Percentiles rank a stretch among this genome's conserved stretches.
Conservation (phyloP, 2,329 filamentous ascomycete genomes). For the Falciphora oryzae region DNA sequence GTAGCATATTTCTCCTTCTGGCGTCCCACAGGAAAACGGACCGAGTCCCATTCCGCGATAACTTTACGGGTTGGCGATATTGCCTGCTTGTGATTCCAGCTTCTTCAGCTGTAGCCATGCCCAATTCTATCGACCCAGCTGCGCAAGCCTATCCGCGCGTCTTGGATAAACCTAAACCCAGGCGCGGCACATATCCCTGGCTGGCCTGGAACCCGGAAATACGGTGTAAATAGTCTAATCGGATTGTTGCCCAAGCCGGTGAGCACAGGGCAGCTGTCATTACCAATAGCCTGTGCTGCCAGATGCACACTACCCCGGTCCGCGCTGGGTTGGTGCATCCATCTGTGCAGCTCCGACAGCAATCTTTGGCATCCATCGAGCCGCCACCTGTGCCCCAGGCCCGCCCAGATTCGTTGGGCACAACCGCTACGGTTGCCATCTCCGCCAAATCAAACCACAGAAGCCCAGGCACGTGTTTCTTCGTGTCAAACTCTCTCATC, state of each 20-base stretch:
- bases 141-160: background rate
- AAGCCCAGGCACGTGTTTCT: background rate
- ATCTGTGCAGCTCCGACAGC: background rate
- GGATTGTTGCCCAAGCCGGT: background rate
- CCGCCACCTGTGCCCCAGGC: too few species aligned
- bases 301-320: background rate
- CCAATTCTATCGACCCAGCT: background rate
- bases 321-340: background rate
- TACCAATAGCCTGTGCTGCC: background rate
- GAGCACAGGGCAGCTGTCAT: background rate
- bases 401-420: too few species aligned
- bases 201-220: background rate
- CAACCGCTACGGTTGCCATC: background rate
- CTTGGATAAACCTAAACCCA: background rate
- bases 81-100: background rate
- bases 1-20: background rate
- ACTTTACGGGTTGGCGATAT: background rate
- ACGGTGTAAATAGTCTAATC: too few species aligned
- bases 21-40: background rate
- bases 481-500: background rate
- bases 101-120: background rate
- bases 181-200: background rate
- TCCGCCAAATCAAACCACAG: slow-evolving; percentile 2
- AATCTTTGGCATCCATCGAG: too few species aligned
- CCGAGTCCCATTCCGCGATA: background rate